Base-by-base conservation (phyloP, 805 yeast species). In the Saccharomycopsis sp. region DNA sequence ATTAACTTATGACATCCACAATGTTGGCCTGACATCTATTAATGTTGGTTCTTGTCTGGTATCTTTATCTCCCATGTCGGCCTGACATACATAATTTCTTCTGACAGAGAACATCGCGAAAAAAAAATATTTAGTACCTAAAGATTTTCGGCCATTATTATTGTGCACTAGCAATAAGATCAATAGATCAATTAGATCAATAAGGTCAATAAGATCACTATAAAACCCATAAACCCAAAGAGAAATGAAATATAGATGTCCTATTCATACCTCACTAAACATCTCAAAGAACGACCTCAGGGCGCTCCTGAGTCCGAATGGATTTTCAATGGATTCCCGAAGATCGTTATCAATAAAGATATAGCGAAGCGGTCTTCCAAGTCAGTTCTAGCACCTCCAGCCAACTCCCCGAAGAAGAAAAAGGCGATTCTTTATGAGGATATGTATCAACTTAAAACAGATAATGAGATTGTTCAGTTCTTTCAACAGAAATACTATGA, bases 401-500 rank as follows among this genome's bases (percentile, higher is more conserved):
- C 8, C 19, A 44, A 44, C 49, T 44, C 49, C 7, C 49, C 49
- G 22, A 44, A 44, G 12, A 44, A 44, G 49, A 44, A 44, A 19
- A 44, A 44, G 22, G 49, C 49, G 22, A 19, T 7, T n/a, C 22
- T 44, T 17, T 44, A 44, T 44, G 22, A 44, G 19, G 49, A 44
- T 44, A 19, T 5, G 12, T 44, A 44, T 17, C 49, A 44, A 17
- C 49, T 44, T 17, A 44, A 44, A 7, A 44, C 19, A 17, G 49
- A 44, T 44, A 12, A 23, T 7, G 41, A 47, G n/a, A 29, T 47
- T n/a, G 52, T 14, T 20, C 22, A 25, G 20, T 58, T 51, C 25
- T 25, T 58, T 2, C n/a, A 9, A 2, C 35, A 47, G 22, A 55
- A 52, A 42, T 60, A 60, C 44, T 55, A 35, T 51, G 61, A 58